Base-by-base conservation (phyloP, 768 basidiomycete genomes). In the Phanerochaete carnosa region DNA sequence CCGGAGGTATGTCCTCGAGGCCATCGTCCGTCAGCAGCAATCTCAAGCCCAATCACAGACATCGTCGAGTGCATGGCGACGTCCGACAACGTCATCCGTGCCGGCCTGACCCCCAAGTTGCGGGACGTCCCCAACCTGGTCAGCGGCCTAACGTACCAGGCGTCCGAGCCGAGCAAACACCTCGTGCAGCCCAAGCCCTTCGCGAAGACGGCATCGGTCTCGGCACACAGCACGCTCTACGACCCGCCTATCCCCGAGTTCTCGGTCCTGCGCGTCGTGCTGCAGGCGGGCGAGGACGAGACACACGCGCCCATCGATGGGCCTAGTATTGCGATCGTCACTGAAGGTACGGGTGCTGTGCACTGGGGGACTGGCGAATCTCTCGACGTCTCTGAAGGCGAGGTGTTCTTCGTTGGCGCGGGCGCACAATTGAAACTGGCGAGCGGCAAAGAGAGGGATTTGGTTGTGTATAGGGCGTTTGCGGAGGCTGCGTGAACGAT, bases 31-130 rank as follows among this genome's bases (percentile, higher is more conserved):
- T 19, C 32, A 16, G 2, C 23, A n/a, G 15, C 29, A 15, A 16
- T 15, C 22, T 55, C 63, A 43, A 19, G 30, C 26, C 35, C 16
- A 4, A 11, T 25, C 5, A 29, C 68, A 96, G 96, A 99, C 70
- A 95, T 95, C 73, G 94, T 98, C 70, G 97, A 98, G 71, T 96
- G 94, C 77, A 98, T 98, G 95, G 96, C 96, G 26, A 95, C 95
- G 63, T 95, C 94, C 0, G 97, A 99, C 77, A 98, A 98, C 73
- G 97, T 99, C 73, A 95, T 99, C 64, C 92, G 97, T 32, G 97
- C 97, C 7, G 97, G 97, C 15, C 86, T 99, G 43, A 99, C 97
- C 0, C 96, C 97, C 1, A 99, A 99, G 75, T 82, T 93, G 32
- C 88, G 97, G 56, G 97, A 99, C 72, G 87, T 99, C 35, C 86